phyloP scores from a whole-genome alignment of 768 basidiomycete genomes.

The Rubroboletus pulcherrimus region DNA sequence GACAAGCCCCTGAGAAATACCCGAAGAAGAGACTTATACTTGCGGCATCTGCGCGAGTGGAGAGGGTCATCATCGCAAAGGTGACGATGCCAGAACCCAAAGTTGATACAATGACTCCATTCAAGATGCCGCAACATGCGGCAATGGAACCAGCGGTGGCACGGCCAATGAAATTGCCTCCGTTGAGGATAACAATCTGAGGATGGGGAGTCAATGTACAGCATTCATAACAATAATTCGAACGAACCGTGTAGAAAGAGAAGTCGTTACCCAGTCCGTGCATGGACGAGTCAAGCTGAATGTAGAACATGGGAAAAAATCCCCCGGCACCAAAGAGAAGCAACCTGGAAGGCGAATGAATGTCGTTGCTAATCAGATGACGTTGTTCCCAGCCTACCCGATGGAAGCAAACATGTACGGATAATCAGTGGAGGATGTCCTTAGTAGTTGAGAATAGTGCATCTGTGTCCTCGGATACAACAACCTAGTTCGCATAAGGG shows the following conservation, averaged over 20 bases:
- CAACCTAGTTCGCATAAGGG: slow-evolving; percentile 39
- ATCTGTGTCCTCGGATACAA: slow-evolving; percentile 18
- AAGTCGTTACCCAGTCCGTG: slow-evolving; percentile 43
- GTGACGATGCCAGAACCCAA: slow-evolving; percentile 36
- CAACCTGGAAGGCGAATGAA: slow-evolving; percentile 7
- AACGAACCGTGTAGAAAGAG: slow-evolving; percentile 53
- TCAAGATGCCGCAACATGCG: slow-evolving; percentile 41
- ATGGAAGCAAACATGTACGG: slow-evolving; percentile 24
- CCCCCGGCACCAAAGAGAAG: slow-evolving; percentile 22
- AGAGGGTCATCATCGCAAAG: slow-evolving; percentile 42
- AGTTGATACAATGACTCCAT: slow-evolving; percentile 37
- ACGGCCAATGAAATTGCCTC: slow-evolving; percentile 35
- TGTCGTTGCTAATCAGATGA: neutral
- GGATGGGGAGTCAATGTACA: neutral
- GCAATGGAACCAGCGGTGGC: slow-evolving; percentile 35
- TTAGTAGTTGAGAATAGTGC: slow-evolving; percentile 18
- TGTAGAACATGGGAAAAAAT: slow-evolving; percentile 38
- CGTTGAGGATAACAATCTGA: slow-evolving; percentile 39
- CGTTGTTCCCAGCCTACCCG: slow-evolving; percentile 15
- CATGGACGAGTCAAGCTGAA: slow-evolving; percentile 52
- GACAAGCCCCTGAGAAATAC: slow-evolving; percentile 46
- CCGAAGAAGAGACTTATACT: slow-evolving; percentile 43
- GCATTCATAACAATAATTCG: neutral
- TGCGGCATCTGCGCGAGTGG: slow-evolving; percentile 34
- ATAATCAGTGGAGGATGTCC: slow-evolving; percentile 16